A percentile compares a stretch with the other conserved stretches of the same genome.
Evolutionary conservation across 1,284 basidiomycete genomes (phyloP).

Genomic region (Xanthoconium separans): DNA sequence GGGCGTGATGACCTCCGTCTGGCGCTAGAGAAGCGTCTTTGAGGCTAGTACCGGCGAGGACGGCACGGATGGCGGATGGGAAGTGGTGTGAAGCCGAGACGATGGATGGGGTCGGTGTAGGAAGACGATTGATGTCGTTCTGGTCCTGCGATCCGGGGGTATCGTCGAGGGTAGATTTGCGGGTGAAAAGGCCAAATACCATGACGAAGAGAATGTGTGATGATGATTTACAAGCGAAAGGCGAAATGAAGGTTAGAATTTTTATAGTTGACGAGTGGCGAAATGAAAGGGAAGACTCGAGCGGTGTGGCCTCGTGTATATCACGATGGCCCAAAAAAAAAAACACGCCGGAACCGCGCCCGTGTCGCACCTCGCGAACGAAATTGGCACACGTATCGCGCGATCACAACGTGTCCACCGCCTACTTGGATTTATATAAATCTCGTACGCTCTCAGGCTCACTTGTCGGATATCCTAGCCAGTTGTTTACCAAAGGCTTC

Average conservation of each 20-base stretch:
- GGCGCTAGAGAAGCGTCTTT: slow-evolving; percentile 12
- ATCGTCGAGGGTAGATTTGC: slow-evolving; percentile 33
- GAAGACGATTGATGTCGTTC: slow-evolving; percentile 35
- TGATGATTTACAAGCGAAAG: neutral
- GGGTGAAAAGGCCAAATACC: slow-evolving; percentile 53
- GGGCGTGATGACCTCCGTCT: slow-evolving; percentile 4
- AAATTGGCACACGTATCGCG: neutral
- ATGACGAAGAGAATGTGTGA: slow-evolving; percentile 26
- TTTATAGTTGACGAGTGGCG: slow-evolving; percentile 5
- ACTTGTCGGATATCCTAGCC: too few species aligned
- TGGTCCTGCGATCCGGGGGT: slow-evolving; percentile 11
- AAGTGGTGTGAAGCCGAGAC: slow-evolving; percentile 31
- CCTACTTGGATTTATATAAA: too few species aligned
- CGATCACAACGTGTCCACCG: slow-evolving; percentile 6
- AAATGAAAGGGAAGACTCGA: slow-evolving; percentile 10
- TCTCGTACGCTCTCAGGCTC: too few species aligned
- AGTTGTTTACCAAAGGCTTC: slow-evolving; percentile 26
- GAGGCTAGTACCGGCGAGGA: slow-evolving; percentile 21
- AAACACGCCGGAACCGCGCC: slow-evolving; percentile 14
- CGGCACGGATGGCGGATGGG: slow-evolving; percentile 23
- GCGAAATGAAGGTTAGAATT: slow-evolving; percentile 1
- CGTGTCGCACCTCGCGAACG: neutral
- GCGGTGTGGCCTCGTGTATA: slow-evolving; percentile 28
- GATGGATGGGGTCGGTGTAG: slow-evolving; percentile 54
- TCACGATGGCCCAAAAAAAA: slow-evolving; percentile 20